Percentiles rank a stretch among this genome's conserved stretches.
phyloP scores from a whole-genome alignment of 257 asterid genomes.

The Voacanga thouarsii region DNA sequence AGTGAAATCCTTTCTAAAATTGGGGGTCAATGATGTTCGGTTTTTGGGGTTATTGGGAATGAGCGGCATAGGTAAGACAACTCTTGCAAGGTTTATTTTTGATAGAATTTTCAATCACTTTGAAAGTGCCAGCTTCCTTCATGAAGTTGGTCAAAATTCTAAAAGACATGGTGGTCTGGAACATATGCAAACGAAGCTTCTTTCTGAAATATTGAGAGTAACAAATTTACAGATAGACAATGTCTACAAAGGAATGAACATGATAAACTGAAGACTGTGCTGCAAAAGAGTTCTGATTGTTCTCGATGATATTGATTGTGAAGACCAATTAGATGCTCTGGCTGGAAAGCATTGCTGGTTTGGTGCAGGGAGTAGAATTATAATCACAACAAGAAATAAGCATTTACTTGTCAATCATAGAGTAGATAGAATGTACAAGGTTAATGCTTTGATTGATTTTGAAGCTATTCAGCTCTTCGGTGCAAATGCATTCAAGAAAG shows the following conservation, averaged over 20 bases:
- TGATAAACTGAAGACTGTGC: background rate
- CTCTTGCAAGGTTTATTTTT: background rate
- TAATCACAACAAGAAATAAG: slow-evolving; percentile 11
- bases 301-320: slow-evolving; percentile 4
- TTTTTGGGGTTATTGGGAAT: background rate
- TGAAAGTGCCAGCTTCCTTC: background rate
- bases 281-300: background rate
- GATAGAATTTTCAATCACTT: background rate
- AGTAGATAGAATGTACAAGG: background rate
- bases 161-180: background rate
- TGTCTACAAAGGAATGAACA: background rate
- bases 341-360: slow-evolving; percentile 5
- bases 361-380: slow-evolving; percentile 13
- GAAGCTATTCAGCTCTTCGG: background rate
- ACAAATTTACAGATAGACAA: background rate
- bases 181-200: background rate
- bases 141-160: background rate
- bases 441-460: background rate
- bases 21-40: background rate
- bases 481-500: background rate
- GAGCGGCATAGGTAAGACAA: background rate
- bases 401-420: background rate
- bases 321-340: background rate
- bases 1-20: background rate
- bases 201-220: background rate